Percentiles rank a stretch among this genome's conserved stretches.
These are phyloP conservation scores for Vicia villosa DNA, from an alignment of 306 rosid genomes.

Conservation along the genomic window DNA sequence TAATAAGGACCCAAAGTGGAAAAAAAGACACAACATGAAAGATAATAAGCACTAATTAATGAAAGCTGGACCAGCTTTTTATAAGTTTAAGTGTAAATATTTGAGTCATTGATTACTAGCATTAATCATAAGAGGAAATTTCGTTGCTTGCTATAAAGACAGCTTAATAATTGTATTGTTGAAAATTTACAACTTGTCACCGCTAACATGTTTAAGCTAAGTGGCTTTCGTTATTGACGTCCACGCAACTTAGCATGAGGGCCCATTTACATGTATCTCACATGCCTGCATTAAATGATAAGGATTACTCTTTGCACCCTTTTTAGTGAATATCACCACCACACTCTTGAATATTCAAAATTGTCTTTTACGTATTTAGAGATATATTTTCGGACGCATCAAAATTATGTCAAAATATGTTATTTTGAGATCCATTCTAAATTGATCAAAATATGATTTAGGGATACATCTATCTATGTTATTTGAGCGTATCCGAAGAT, in stretches of 20 bases:
- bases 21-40: not conserved
- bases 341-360: no score
- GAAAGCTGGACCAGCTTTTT: no score
- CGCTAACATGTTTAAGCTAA: conserved; percentile 25
- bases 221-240: conserved; percentile 44
- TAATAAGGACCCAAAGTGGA: not conserved
- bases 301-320: no score
- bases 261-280: not conserved
- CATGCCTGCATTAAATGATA: not conserved
- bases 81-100: not conserved
- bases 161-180: conserved; percentile 25
- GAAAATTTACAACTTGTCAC: conserved; percentile 33
- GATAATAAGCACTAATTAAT: not conserved
- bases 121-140: conserved; percentile 15
- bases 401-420: no score
- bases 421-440: no score
- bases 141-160: conserved; percentile 24
- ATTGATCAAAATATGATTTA: no score
- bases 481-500: no score
- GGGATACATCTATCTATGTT: no score
- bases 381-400: no score
- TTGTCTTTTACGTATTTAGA: no score
- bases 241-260: not conserved
- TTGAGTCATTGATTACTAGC: conserved; percentile 8
- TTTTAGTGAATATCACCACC: no score